Evolutionary conservation across 495 filamentous ascomycete species (phyloP).

Genomic region (Parachaetomium inaequale): DNA sequence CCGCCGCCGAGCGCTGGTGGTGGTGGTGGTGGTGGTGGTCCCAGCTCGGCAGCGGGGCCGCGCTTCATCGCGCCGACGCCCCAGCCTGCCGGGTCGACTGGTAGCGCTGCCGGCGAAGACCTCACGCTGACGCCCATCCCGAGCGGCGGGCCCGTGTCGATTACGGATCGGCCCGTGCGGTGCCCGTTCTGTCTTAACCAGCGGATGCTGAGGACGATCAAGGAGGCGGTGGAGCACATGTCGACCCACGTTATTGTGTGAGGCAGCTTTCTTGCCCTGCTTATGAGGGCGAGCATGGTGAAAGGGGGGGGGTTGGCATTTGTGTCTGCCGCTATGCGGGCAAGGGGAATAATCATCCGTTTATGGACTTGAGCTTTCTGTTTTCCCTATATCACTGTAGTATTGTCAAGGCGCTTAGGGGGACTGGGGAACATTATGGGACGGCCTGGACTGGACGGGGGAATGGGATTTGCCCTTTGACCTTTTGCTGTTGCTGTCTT

Average conservation of each 20-base stretch:
- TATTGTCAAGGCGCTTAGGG: not conserved
- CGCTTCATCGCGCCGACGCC: constrained; percentile 27
- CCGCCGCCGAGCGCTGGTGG: not conserved
- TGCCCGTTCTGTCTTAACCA: constrained; percentile 57
- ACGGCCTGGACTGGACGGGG: not conserved
- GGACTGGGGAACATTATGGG: not conserved
- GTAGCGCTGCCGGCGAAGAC: constrained; percentile 30
- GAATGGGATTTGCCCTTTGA: not conserved
- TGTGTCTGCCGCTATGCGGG: not conserved
- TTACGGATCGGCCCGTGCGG: constrained; percentile 47
- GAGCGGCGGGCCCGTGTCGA: constrained; percentile 40
- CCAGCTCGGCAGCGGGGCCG: not conserved
- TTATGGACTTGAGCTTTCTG: not conserved
- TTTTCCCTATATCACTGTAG: not conserved
- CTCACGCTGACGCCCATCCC: constrained; percentile 51
- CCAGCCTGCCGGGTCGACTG: constrained; percentile 7
- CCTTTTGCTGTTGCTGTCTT: not conserved
- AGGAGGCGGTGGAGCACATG: constrained; percentile 59
- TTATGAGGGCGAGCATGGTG: not conserved
- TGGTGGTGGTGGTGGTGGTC: not conserved
- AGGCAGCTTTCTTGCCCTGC: not conserved
- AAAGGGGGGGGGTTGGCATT: not conserved
- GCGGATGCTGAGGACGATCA: constrained; percentile 53
- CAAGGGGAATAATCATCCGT: not conserved
- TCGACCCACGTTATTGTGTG: constrained; percentile 55